Conservation (phyloP, 805 yeast species). For the Clavispora santaluciae region DNA sequence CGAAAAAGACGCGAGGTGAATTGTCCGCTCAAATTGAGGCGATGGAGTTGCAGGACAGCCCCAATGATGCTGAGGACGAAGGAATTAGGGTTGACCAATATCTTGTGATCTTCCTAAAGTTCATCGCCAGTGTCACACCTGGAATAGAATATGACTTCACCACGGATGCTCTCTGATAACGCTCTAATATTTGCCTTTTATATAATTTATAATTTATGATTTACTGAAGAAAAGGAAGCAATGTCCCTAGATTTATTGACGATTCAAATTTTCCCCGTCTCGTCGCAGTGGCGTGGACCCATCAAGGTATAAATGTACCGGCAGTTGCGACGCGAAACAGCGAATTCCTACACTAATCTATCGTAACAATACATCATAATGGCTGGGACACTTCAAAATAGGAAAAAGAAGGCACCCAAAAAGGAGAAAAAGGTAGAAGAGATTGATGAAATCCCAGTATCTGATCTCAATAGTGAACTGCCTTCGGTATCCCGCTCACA, state of each 20-base stretch:
- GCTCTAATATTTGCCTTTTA: not conserved
- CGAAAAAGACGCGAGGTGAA: not conserved
- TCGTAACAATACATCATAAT: not conserved
- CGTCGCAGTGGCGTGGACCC: too few relatives aligned
- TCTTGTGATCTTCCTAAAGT: conserved; percentile 81
- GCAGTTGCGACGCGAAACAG: not conserved
- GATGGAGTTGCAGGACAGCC: conserved; percentile 41
- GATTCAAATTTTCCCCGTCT: not conserved
- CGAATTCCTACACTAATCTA: not conserved
- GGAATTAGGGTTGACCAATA: conserved; percentile 85
- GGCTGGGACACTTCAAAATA: not conserved
- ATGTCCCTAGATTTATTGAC: too few relatives aligned
- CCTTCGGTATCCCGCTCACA: not conserved
- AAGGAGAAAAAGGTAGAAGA: not conserved
- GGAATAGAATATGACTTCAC: conserved; percentile 97
- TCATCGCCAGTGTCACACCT: conserved; percentile 95
- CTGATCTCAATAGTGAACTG: not conserved
- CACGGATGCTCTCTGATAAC: conserved; percentile 76
- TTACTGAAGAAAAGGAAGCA: too few relatives aligned
- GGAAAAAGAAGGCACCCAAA: not conserved
- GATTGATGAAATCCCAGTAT: not conserved
- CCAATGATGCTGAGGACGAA: conserved; percentile 28
- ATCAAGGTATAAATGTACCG: not conserved
- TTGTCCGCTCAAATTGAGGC: conserved; percentile 27
- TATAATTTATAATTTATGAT: too few relatives aligned